phyloP scores from a whole-genome alignment of 768 basidiomycete species.

The Boletus vermiculosoides region DNA sequence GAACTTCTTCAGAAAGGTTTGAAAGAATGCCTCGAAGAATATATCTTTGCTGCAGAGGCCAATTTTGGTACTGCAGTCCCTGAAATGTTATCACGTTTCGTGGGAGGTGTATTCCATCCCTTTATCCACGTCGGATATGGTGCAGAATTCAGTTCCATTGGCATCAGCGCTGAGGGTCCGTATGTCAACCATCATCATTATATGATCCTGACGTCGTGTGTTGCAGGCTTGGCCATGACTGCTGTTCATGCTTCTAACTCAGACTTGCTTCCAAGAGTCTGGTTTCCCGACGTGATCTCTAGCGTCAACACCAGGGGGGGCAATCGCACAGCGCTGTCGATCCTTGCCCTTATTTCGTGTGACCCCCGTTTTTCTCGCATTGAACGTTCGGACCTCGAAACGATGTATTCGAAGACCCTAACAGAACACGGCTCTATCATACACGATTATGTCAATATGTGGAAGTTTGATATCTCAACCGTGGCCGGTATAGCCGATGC shows the following conservation, averaged over 20 bases:
- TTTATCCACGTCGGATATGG: slow-evolving; percentile 65
- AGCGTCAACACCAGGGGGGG: slow-evolving; percentile 4
- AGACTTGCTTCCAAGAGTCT: slow-evolving; percentile 19
- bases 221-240: slow-evolving; percentile 54
- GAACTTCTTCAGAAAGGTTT: slow-evolving; percentile 43
- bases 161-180: slow-evolving; percentile 61
- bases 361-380: slow-evolving; percentile 41
- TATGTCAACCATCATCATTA: slow-evolving; percentile 34
- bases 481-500: slow-evolving; percentile 44
- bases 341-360: slow-evolving; percentile 51
- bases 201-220: slow-evolving; percentile 20
- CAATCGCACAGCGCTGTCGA: slow-evolving; percentile 40
- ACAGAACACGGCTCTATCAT: slow-evolving; percentile 39
- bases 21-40: slow-evolving; percentile 48
- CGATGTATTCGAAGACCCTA: slow-evolving; percentile 29
- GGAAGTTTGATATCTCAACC: slow-evolving; percentile 42
- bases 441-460: slow-evolving; percentile 42
- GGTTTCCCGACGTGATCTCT: slow-evolving; percentile 24
- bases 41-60: slow-evolving; percentile 49
- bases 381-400: slow-evolving; percentile 27
- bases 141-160: slow-evolving; percentile 58
- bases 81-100: slow-evolving; percentile 55
- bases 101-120: slow-evolving; percentile 60
- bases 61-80: slow-evolving; percentile 36
- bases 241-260: slow-evolving; percentile 31